Evolutionary conservation across 352 stramenopile genomes (phyloP).

Genomic region (Phytopythium oedochilum): DNA sequence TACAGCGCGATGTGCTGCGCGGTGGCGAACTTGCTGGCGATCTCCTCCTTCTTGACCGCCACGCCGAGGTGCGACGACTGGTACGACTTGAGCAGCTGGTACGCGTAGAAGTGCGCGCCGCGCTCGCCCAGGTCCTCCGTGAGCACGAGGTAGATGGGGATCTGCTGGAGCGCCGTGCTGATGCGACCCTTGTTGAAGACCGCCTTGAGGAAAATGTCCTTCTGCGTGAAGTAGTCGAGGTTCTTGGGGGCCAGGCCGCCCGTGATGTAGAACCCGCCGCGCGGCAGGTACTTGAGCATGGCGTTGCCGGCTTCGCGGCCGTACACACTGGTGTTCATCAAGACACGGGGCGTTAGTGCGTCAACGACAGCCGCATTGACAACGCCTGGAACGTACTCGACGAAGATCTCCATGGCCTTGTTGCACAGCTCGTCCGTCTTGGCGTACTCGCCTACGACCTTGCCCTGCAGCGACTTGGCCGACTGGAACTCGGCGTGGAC

Average conservation of each 20-base stretch:
- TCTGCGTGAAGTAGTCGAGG: constrained; percentile 90
- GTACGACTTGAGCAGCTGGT: constrained; percentile 70
- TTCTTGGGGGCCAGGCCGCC: constrained; percentile 97
- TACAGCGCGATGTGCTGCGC: constrained; percentile 37
- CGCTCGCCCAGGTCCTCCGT: constrained; percentile 89
- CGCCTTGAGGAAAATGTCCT: constrained; percentile 73
- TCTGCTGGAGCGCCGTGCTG: constrained; percentile 57
- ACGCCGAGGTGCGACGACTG: constrained; percentile 31
- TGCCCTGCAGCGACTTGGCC: constrained; percentile 67
- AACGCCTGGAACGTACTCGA: constrained; percentile 55
- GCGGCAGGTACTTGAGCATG: constrained; percentile 95
- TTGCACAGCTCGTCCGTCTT: constrained; percentile 78
- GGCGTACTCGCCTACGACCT: constrained; percentile 87
- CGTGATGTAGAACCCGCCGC: constrained; percentile 96
- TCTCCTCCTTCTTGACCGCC: constrained; percentile 19
- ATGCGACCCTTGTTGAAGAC: constrained; percentile 90
- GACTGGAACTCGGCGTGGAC: constrained; percentile 68
- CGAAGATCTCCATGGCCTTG: constrained; percentile 93
- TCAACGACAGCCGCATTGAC: constrained; percentile 1
- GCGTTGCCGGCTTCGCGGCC: constrained; percentile 92
- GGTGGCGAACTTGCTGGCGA: constrained; percentile 31
- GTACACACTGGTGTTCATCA: constrained; percentile 66
- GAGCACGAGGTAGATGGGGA: constrained; percentile 88
- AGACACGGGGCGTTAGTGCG: neutral
- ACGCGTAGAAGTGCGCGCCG: constrained; percentile 86